phyloP scores from a whole-genome alignment of 768 basidiomycete species.

The Pleurotus pulmonarius region DNA sequence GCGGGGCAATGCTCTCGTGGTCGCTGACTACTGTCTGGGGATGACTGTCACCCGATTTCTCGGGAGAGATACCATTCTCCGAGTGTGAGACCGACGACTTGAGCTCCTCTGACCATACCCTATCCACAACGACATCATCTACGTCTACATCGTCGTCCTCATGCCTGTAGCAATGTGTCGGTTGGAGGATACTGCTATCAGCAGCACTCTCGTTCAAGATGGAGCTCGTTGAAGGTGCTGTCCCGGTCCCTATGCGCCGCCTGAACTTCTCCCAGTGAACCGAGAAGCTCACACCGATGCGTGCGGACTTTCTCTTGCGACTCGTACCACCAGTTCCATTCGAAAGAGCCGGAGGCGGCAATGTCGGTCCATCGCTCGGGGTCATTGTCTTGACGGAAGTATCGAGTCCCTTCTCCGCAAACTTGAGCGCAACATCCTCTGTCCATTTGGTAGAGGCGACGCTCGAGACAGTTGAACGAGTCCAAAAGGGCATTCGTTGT shows the following conservation, averaged over 20 bases:
- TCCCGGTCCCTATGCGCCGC: constrained; percentile 52
- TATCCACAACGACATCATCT: constrained; percentile 75
- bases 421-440: constrained; percentile 7
- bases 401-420: constrained; percentile 11
- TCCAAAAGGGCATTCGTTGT: constrained; percentile 9
- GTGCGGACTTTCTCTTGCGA: constrained; percentile 30
- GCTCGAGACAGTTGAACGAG: neutral
- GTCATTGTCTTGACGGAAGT: constrained; percentile 11
- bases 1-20: constrained; percentile 26
- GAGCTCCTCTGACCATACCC: constrained; percentile 60
- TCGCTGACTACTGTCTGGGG: constrained; percentile 27
- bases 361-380: constrained; percentile 12
- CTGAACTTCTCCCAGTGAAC: constrained; percentile 49
- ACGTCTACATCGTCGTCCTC: constrained; percentile 38
- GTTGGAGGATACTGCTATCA: constrained; percentile 32
- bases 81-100: constrained; percentile 51
- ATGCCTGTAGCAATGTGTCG: constrained; percentile 13
- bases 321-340: constrained; percentile 17
- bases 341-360: constrained; percentile 42
- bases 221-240: constrained; percentile 53
- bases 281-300: constrained; percentile 29
- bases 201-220: constrained; percentile 43
- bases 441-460: constrained; percentile 9
- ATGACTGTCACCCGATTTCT: constrained; percentile 46
- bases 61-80: constrained; percentile 43